phyloP scores from a whole-genome alignment of 2,329 filamentous ascomycete genomes.

The Colletotrichum camelliae region DNA sequence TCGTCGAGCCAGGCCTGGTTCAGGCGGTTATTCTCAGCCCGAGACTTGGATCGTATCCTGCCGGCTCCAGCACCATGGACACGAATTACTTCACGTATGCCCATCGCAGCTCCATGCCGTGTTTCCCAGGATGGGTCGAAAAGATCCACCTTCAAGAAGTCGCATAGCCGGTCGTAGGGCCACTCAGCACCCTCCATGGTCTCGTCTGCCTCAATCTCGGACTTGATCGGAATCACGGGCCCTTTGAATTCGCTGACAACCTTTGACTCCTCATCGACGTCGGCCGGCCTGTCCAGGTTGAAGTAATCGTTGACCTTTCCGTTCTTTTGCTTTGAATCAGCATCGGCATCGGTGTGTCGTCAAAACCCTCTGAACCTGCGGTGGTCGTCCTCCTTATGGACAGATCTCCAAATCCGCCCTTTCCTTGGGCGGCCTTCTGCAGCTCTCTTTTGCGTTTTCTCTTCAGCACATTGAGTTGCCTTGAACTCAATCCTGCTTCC shows the following conservation, averaged over 20 bases:
- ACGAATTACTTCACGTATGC: slow-evolving; percentile 86
- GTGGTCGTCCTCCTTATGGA: slow-evolving; percentile 69
- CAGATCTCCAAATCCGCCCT: slow-evolving; percentile 88
- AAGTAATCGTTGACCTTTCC: slow-evolving; percentile 84
- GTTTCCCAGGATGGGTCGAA: slow-evolving; percentile 96
- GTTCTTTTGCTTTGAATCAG: slow-evolving; percentile 60
- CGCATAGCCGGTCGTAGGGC: slow-evolving; percentile 93
- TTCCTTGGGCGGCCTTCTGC: slow-evolving; percentile 84
- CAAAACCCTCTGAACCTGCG: slow-evolving; percentile 65
- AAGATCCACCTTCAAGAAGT: slow-evolving; percentile 90
- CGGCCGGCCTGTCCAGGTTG: slow-evolving; percentile 78
- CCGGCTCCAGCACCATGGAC: slow-evolving; percentile 93
- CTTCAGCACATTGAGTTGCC: slow-evolving; percentile 93
- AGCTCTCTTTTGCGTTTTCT: slow-evolving; percentile 91
- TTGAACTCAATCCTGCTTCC: slow-evolving; percentile 80
- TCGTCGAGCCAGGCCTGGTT: slow-evolving; percentile 93
- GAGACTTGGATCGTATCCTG: slow-evolving; percentile 71
- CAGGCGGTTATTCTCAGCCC: slow-evolving; percentile 75
- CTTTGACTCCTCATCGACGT: slow-evolving; percentile 87
- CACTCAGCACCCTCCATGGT: slow-evolving; percentile 83
- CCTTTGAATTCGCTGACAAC: slow-evolving; percentile 97
- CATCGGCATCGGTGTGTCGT: slow-evolving; percentile 62
- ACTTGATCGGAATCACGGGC: slow-evolving; percentile 78
- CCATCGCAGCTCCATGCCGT: slow-evolving; percentile 95
- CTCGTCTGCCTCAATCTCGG: slow-evolving; percentile 80